These are phyloP conservation scores for Mortierella polycephala DNA, from an alignment of 371 early-diverging fungal genomes.

Conservation along the genomic window DNA sequence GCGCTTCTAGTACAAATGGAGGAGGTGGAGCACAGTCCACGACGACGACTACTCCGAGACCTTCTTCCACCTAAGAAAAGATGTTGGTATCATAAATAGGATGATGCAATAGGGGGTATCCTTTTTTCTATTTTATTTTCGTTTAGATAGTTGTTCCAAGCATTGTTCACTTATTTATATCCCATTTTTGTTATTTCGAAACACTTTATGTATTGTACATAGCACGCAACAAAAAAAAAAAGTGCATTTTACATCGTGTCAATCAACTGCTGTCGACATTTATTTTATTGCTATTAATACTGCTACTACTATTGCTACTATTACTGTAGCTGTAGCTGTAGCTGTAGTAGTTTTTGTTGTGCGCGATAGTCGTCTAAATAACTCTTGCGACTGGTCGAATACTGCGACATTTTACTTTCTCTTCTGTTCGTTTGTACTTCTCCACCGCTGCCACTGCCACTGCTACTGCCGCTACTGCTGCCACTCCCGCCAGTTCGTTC, in stretches of 20 bases:
- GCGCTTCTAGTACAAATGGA: too few species aligned
- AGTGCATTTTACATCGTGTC: too few species aligned
- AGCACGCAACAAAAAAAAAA: too few species aligned
- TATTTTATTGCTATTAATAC: not conserved
- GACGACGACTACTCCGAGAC: too few species aligned
- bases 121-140: not conserved
- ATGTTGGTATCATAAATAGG: too few species aligned
- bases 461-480: not conserved
- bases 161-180: too few species aligned
- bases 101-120: not conserved
- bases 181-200: too few species aligned
- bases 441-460: not conserved
- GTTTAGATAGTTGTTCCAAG: too few species aligned
- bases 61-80: too few species aligned
- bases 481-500: too few species aligned
- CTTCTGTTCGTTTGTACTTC: not conserved
- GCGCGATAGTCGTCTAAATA: slow-evolving; percentile 37
- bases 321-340: not conserved
- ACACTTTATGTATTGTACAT: too few species aligned
- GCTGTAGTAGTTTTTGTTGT: slow-evolving; percentile 18
- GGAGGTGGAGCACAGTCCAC: too few species aligned
- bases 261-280: not conserved
- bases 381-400: slow-evolving; percentile 1
- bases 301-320: slow-evolving; percentile 9
- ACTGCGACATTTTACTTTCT: not conserved